Conservation (phyloP, 2,329 filamentous ascomycete species). For the Aspergillus candidus region DNA sequence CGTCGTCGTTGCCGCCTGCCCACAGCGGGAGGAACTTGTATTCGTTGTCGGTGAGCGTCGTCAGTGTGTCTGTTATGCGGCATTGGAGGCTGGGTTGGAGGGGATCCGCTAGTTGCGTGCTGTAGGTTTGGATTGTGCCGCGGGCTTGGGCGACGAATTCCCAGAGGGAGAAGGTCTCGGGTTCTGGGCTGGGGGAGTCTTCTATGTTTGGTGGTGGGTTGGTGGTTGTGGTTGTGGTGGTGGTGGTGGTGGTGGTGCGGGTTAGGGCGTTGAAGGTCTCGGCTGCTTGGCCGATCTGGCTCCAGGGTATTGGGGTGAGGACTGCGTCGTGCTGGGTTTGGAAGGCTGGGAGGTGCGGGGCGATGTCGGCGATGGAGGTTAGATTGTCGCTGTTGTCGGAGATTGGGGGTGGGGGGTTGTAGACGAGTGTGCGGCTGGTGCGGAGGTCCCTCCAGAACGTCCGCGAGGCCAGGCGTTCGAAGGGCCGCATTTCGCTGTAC, state of each 20-base stretch:
- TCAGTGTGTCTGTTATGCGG: slow-evolving; percentile 37
- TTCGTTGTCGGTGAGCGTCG: slow-evolving; percentile 52
- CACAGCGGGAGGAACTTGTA: slow-evolving; percentile 59
- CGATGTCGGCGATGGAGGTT: slow-evolving; percentile 8
- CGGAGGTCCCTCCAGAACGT: slow-evolving; percentile 12
- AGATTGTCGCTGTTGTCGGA: slow-evolving; percentile 1
- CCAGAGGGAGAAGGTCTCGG: slow-evolving; percentile 8
- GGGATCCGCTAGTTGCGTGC: slow-evolving; percentile 13
- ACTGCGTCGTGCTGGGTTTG: slow-evolving; percentile 6
- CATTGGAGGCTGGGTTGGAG: slow-evolving; percentile 9
- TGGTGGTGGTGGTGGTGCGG: not conserved
- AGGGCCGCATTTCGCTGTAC: slow-evolving; percentile 5
- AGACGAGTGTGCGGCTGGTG: not conserved
- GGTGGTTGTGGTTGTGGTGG: not conserved
- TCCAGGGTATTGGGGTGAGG: slow-evolving; percentile 1
- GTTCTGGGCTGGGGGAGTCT: no score
- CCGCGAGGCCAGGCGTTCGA: slow-evolving; percentile 10
- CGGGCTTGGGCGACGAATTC: slow-evolving; percentile 16
- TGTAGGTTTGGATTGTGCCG: slow-evolving; percentile 13
- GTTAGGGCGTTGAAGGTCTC: no score
- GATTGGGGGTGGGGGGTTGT: not conserved
- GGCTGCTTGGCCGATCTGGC: no score
- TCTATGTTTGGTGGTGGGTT: no score
- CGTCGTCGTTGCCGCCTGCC: slow-evolving; percentile 55
- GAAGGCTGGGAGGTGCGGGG: slow-evolving; percentile 5